phyloP scores from a whole-genome alignment of 2,329 filamentous ascomycete species.

The Pseudonectria buxi region DNA sequence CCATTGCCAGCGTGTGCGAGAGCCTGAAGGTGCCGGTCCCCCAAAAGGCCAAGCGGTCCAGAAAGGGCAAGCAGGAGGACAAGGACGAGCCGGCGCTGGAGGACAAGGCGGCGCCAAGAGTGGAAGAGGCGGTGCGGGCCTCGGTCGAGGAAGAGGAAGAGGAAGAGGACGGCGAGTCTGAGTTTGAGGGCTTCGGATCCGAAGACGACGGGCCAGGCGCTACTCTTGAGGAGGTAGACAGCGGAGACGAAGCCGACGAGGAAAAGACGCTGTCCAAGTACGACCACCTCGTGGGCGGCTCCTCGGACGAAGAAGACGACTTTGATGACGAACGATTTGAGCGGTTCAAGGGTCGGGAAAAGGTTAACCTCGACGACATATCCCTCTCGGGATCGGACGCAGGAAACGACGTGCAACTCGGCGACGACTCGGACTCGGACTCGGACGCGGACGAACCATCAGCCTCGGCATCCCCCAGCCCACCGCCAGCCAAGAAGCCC shows the following conservation, averaged over 20 bases:
- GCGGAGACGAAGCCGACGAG: slow-evolving; percentile 23
- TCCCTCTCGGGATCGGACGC: slow-evolving; percentile 30
- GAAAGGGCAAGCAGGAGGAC: slow-evolving; percentile 26
- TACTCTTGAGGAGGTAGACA: slow-evolving; percentile 13
- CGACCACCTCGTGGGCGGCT: slow-evolving; percentile 39
- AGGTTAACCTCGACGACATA: slow-evolving; percentile 33
- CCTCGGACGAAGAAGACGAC: slow-evolving; percentile 37
- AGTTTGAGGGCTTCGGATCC: slow-evolving; percentile 32
- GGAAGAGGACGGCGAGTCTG: slow-evolving; percentile 24
- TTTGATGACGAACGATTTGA: slow-evolving; percentile 27
- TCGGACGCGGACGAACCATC: slow-evolving; percentile 19
- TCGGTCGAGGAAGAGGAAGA: slow-evolving; percentile 17
- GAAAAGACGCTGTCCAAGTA: slow-evolving; percentile 34
- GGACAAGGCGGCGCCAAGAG: slow-evolving; percentile 9
- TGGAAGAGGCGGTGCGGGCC: slow-evolving; percentile 14
- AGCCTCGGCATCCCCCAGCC: slow-evolving; percentile 21
- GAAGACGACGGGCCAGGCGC: slow-evolving; percentile 21
- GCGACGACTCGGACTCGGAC: slow-evolving; percentile 20
- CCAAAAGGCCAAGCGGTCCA: slow-evolving; percentile 28
- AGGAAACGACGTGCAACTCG: slow-evolving; percentile 18
- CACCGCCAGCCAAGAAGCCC: slow-evolving; percentile 25
- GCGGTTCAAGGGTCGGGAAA: slow-evolving; percentile 28
- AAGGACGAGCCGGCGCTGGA: slow-evolving; percentile 24
- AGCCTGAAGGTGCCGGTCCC: slow-evolving; percentile 42
- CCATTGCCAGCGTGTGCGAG: slow-evolving; percentile 42